Conservation (phyloP, 2,329 filamentous ascomycete species). For the Aspergillus brasiliensis region DNA sequence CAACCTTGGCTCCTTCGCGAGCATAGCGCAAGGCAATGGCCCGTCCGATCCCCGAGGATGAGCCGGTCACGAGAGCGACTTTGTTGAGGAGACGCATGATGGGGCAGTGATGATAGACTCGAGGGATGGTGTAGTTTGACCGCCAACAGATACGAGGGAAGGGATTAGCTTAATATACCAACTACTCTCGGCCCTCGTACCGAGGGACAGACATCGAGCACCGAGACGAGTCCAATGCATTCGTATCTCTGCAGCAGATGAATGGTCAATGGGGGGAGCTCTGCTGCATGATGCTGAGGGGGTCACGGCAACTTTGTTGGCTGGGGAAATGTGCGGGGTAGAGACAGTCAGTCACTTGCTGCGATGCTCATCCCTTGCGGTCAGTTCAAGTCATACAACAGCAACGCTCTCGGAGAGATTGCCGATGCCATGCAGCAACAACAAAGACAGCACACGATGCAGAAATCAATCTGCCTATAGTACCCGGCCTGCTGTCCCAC, state of each 20-base stretch:
- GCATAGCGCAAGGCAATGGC: slow-evolving; percentile 48
- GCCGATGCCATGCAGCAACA: too few relatives aligned
- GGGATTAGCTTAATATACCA: background rate
- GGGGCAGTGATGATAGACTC: background rate
- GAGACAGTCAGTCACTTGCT: too few relatives aligned
- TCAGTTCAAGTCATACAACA: too few relatives aligned
- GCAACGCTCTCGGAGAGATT: too few relatives aligned
- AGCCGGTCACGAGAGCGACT: slow-evolving; percentile 49
- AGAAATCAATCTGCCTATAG: too few relatives aligned
- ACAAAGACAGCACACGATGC: too few relatives aligned
- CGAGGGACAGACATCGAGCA: background rate
- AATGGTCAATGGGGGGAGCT: background rate
- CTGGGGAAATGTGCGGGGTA: background rate
- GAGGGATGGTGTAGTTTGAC: background rate
- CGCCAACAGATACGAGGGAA: too few relatives aligned
- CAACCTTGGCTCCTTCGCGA: slow-evolving; percentile 43
- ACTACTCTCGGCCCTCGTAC: background rate
- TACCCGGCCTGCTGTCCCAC: too few relatives aligned
- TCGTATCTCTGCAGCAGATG: background rate
- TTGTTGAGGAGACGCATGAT: slow-evolving; percentile 31
- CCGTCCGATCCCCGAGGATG: slow-evolving; percentile 50
- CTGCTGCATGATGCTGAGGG: background rate
- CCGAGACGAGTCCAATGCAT: background rate
- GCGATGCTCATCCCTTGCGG: too few relatives aligned
- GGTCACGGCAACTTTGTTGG: background rate